These are phyloP conservation scores for Skeletonema menzelii DNA, from an alignment of 108 stramenopile genomes.

Conservation along the genomic window DNA sequence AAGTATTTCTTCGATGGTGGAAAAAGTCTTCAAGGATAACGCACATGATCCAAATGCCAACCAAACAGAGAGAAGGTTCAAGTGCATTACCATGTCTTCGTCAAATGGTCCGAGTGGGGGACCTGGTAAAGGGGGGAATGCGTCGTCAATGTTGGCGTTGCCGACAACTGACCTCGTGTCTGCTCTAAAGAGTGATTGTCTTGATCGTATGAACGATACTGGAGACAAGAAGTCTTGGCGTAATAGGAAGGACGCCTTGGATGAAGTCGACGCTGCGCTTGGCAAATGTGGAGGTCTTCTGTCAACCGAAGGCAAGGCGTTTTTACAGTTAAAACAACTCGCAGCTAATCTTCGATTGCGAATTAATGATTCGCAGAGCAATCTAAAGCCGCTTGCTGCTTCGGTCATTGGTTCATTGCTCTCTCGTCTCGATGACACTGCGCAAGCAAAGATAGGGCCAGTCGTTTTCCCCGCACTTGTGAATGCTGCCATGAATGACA, in stretches of 20 bases:
- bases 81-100: slow-evolving; percentile 34
- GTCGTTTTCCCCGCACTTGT: slow-evolving; percentile 64
- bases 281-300: slow-evolving; percentile 59
- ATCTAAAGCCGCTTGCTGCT: slow-evolving; percentile 86
- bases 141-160: slow-evolving; percentile 29
- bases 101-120: neutral
- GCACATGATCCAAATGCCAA: slow-evolving; percentile 50
- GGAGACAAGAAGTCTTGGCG: slow-evolving; percentile 90
- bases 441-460: slow-evolving; percentile 75
- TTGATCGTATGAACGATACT: slow-evolving; percentile 57
- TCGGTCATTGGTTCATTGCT: slow-evolving; percentile 61
- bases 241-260: slow-evolving; percentile 77
- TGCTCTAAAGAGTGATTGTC: slow-evolving; percentile 50
- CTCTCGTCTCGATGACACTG: slow-evolving; percentile 54
- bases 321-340: slow-evolving; percentile 53
- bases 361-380: slow-evolving; percentile 86
- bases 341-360: slow-evolving; percentile 65
- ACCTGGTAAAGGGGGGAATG: neutral
- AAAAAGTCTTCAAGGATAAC: slow-evolving; percentile 48
- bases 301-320: slow-evolving; percentile 31
- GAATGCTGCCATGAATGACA: slow-evolving; percentile 82
- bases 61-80: slow-evolving; percentile 33
- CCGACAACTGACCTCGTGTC: slow-evolving; percentile 61
- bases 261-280: slow-evolving; percentile 63
- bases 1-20: slow-evolving; percentile 40